A percentile compares a stretch with the other conserved stretches of the same genome.
Conservation (phyloP, 164 flowering plant genomes). For the Berberis thunbergii region DNA sequence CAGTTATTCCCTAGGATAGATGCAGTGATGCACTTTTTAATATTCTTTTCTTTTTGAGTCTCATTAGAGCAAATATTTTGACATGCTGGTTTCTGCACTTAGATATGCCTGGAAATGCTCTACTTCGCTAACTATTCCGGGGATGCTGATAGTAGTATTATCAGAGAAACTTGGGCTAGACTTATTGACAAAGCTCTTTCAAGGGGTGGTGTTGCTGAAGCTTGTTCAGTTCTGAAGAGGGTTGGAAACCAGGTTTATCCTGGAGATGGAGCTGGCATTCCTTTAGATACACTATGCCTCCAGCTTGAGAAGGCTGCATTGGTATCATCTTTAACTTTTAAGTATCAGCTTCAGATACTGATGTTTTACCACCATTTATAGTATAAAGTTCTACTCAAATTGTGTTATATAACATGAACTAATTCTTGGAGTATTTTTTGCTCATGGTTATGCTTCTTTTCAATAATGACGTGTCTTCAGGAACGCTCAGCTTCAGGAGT, state of each 20-base stretch:
- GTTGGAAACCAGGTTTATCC: constrained; percentile 82
- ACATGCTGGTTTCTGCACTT: constrained; percentile 12
- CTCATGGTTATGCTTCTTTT: neutral
- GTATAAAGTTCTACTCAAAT: neutral
- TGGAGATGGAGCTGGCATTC: constrained; percentile 85
- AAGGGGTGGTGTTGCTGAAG: constrained; percentile 90
- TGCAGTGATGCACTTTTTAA: too few relatives aligned
- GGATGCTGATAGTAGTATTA: constrained; percentile 75
- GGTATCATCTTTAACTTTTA: constrained; percentile 34
- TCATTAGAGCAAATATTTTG: neutral
- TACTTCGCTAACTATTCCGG: constrained; percentile 93
- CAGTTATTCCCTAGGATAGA: too few relatives aligned
- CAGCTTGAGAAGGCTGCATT: constrained; percentile 94
- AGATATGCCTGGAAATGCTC: constrained; percentile 92
- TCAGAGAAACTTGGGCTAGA: constrained; percentile 96
- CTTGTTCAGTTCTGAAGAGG: constrained; percentile 84
- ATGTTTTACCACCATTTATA: neutral
- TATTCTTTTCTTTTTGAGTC: too few relatives aligned
- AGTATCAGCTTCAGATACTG: neutral
- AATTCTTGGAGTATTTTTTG: neutral
- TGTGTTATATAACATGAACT: neutral
- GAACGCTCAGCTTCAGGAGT: constrained; percentile 61
- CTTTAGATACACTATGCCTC: constrained; percentile 81
- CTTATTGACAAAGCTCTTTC: constrained; percentile 91
- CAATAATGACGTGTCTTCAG: constrained; percentile 21